Percentiles rank a stretch among this genome's conserved stretches.
These are phyloP conservation scores for Artemisia annua DNA, from an alignment of 129 eudicot species.

Conservation along the genomic window DNA sequence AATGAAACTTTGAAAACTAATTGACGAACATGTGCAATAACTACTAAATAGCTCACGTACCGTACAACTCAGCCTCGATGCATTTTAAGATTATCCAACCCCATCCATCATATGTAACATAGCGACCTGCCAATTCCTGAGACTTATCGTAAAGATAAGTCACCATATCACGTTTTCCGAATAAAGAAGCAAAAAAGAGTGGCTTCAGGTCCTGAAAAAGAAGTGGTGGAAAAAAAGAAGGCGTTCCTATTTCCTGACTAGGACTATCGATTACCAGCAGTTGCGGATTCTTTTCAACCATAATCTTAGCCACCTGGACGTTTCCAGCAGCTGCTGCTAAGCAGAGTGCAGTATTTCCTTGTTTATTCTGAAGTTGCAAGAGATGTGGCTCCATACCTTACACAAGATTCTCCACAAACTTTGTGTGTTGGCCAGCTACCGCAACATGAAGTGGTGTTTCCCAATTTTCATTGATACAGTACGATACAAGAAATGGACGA, in stretches of 20 bases:
- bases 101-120: neutral
- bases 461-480: conserved; percentile 26
- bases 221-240: too few species aligned
- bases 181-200: conserved; percentile 29
- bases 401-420: conserved; percentile 32
- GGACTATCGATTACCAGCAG: conserved; percentile 9
- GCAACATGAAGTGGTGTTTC: conserved; percentile 48
- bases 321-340: conserved; percentile 32
- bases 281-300: conserved; percentile 11
- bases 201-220: conserved; percentile 9
- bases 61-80: conserved; percentile 11
- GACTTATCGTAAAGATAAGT: conserved; percentile 14
- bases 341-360: conserved; percentile 25
- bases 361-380: conserved; percentile 23
- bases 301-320: conserved; percentile 12
- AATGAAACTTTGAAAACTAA: too few species aligned
- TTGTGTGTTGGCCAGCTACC: conserved; percentile 23
- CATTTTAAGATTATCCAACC: conserved; percentile 19
- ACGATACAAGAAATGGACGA: conserved; percentile 14
- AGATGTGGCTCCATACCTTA: conserved; percentile 22
- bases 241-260: too few species aligned
- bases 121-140: neutral
- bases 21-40: neutral
- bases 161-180: conserved; percentile 37
- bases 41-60: neutral